Conservation (phyloP, 768 basidiomycete genomes). For the Tylopilus sp. region DNA sequence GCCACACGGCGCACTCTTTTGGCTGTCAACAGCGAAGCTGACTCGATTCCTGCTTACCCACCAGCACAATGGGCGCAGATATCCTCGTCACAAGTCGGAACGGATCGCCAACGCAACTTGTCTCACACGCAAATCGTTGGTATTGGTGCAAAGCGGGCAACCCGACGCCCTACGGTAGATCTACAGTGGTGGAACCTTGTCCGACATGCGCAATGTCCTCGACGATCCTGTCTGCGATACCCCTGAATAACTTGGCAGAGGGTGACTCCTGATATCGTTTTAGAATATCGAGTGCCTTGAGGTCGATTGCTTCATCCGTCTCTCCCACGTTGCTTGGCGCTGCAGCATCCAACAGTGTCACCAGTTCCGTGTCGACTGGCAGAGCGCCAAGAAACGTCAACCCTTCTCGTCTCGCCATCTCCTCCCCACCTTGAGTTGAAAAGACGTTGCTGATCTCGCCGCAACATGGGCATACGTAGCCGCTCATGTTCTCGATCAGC, state of each 20-base stretch:
- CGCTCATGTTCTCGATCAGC: constrained; percentile 97
- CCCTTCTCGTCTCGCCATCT: constrained; percentile 74
- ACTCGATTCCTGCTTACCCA: too few species aligned
- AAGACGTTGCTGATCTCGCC: constrained; percentile 94
- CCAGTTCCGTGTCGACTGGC: constrained; percentile 91
- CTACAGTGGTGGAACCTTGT: constrained; percentile 1
- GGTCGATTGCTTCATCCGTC: constrained; percentile 22
- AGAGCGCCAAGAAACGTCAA: constrained; percentile 81
- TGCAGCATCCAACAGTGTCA: constrained; percentile 76
- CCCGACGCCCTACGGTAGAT: background rate
- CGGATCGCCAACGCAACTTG: background rate
- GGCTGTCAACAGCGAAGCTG: constrained; percentile 2
- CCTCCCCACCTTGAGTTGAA: constrained; percentile 89
- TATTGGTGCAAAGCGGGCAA: background rate
- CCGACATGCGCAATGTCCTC: constrained; percentile 24
- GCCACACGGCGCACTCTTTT: too few species aligned
- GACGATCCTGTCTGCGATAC: constrained; percentile 49
- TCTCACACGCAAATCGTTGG: background rate
- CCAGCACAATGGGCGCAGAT: too few species aligned
- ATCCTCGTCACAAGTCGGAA: background rate
- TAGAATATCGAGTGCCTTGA: constrained; percentile 48
- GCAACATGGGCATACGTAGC: constrained; percentile 96
- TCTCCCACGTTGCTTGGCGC: constrained; percentile 25
- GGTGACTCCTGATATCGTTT: constrained; percentile 63
- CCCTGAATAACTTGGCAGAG: constrained; percentile 64